These are phyloP conservation scores for Inonotus hispidus DNA, from an alignment of 1,284 basidiomycete species.

Conservation along the genomic window DNA sequence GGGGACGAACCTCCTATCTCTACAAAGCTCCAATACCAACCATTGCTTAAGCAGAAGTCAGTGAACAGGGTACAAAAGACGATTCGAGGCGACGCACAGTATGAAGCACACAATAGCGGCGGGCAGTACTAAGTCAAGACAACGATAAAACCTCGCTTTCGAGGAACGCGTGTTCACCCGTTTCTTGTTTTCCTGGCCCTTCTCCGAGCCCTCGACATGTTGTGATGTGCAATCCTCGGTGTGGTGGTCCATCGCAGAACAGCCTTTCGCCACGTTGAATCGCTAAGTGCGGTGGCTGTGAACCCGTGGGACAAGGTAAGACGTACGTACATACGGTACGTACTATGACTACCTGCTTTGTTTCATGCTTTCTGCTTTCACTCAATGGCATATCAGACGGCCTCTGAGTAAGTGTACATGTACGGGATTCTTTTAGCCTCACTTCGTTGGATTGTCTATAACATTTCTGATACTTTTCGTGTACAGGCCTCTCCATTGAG, in stretches of 20 bases:
- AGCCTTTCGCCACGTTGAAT: no score
- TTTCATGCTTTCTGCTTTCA: no score
- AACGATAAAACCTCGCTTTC: neutral
- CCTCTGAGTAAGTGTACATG: no score
- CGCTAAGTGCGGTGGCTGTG: no score
- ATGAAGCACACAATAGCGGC: conserved; percentile 1
- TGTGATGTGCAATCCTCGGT: neutral
- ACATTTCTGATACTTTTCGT: no score
- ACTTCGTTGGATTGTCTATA: no score
- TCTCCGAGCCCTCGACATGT: neutral
- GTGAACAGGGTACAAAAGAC: neutral
- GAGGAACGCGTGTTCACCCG: neutral
- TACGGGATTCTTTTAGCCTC: no score
- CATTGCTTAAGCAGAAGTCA: conserved; percentile 1
- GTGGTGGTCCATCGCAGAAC: neutral
- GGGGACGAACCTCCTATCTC: conserved; percentile 9
- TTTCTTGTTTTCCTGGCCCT: neutral
- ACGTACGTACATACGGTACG: no score
- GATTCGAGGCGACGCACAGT: conserved; percentile 1
- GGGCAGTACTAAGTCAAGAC: conserved; percentile 5
- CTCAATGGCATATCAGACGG: no score
- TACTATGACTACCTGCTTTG: no score
- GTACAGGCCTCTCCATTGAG: no score
- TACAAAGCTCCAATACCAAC: conserved; percentile 8
- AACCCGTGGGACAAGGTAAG: no score